A percentile compares a stretch with the other conserved stretches of the same genome.
Conservation (phyloP, 331 rosid species). For the Telfairia occidentalis region DNA sequence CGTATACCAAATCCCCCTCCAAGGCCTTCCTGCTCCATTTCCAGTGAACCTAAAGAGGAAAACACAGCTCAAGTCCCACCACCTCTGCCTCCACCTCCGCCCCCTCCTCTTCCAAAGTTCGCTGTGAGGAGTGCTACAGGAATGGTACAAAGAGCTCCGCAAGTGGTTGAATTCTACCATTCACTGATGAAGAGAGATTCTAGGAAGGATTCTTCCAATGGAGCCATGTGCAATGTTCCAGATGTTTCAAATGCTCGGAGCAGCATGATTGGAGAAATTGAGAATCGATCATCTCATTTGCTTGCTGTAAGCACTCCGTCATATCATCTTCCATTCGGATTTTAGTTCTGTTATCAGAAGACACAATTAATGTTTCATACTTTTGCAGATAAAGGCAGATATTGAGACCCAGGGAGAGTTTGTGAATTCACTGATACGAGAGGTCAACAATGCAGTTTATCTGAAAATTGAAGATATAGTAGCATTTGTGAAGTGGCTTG, state of each 20-base stretch:
- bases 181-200: slow-evolving; percentile 98
- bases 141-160: slow-evolving; percentile 76
- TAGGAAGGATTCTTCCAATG: slow-evolving; percentile 73
- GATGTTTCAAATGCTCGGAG: slow-evolving; percentile 89
- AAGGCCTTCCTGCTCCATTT: slow-evolving; percentile 63
- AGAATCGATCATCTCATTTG: slow-evolving; percentile 92
- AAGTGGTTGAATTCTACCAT: slow-evolving; percentile 93
- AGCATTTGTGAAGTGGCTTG: slow-evolving; percentile 97
- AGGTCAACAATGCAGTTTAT: slow-evolving; percentile 81
- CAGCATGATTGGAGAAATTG: slow-evolving; percentile 98
- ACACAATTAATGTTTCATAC: not conserved
- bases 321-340: not conserved
- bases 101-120: slow-evolving; percentile 72
- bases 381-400: slow-evolving; percentile 82
- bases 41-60: slow-evolving; percentile 41
- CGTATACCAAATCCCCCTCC: slow-evolving; percentile 97
- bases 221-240: slow-evolving; percentile 56
- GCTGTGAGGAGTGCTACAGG: slow-evolving; percentile 36
- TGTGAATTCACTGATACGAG: slow-evolving; percentile 81
- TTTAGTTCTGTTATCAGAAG: not conserved
- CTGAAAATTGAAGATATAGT: slow-evolving; percentile 80
- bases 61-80: slow-evolving; percentile 32
- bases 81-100: slow-evolving; percentile 79
- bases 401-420: slow-evolving; percentile 97
- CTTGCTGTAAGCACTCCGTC: slow-evolving; percentile 64